Percentiles rank a stretch among this genome's conserved stretches.
phyloP scores from a whole-genome alignment of 2,329 filamentous ascomycete species.

The Colletotrichum magnum region DNA sequence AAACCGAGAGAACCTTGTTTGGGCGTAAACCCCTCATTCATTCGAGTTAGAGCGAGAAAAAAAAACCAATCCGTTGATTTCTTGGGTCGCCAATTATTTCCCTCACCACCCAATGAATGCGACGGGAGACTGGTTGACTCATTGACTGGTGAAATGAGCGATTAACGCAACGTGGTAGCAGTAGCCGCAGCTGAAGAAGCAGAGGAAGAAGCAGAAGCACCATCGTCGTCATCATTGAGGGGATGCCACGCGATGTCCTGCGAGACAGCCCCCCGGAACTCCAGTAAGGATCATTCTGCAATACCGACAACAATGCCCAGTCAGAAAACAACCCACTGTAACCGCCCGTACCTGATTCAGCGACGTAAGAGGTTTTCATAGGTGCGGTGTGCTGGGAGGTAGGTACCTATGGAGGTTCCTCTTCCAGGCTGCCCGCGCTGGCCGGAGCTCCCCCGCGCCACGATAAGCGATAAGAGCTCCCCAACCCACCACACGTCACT shows the following conservation, averaged over 20 bases:
- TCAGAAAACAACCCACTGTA: slow-evolving; percentile 17
- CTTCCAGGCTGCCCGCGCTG: slow-evolving; percentile 16
- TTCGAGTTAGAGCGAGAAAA: slow-evolving; percentile 31
- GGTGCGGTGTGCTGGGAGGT: background rate
- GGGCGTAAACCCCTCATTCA: slow-evolving; percentile 36
- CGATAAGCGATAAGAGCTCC: slow-evolving; percentile 41
- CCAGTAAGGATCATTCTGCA: too few species aligned
- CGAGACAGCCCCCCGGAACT: too few species aligned
- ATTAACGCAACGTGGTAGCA: slow-evolving; percentile 8
- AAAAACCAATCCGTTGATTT: background rate
- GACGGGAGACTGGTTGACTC: slow-evolving; percentile 25
- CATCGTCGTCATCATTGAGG: too few species aligned
- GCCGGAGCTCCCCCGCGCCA: slow-evolving; percentile 39
- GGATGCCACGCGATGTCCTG: too few species aligned
- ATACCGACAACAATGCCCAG: slow-evolving; percentile 15
- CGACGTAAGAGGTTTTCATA: slow-evolving; percentile 31
- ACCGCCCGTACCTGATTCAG: slow-evolving; percentile 25
- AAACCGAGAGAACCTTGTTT: slow-evolving; percentile 31
- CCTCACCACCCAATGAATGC: slow-evolving; percentile 29
- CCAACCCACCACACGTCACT: slow-evolving; percentile 34
- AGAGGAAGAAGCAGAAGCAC: too few species aligned
- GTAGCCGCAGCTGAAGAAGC: slow-evolving; percentile 1
- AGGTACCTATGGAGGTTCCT: too few species aligned
- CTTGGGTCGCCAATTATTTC: slow-evolving; percentile 21
- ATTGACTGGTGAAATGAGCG: slow-evolving; percentile 22